A percentile compares a stretch with the other conserved stretches of the same genome.
Evolutionary conservation across 768 basidiomycete species (phyloP).

Genomic region (Tylopilus felleus): DNA sequence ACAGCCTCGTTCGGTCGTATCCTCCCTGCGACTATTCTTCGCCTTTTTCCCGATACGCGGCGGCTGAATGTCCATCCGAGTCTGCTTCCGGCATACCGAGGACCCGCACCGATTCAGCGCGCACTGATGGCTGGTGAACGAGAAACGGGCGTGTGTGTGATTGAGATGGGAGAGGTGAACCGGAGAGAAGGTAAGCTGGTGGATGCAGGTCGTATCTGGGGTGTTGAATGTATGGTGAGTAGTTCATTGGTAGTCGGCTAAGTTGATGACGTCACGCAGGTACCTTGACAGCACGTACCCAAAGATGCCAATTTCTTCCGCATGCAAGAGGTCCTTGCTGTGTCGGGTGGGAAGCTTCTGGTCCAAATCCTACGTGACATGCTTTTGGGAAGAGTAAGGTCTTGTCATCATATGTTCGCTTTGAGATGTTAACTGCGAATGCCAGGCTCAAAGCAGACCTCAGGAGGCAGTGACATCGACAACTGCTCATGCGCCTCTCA

Average conservation of each 20-base stretch:
- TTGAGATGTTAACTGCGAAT: not conserved
- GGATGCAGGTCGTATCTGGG: conserved; percentile 77
- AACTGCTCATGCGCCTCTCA: conserved; percentile 48
- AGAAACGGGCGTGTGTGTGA: conserved; percentile 78
- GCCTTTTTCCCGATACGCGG: conserved; percentile 53
- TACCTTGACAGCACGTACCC: conserved; percentile 46
- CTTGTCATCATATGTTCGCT: not conserved
- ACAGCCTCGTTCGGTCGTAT: conserved; percentile 93
- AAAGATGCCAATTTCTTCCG: conserved; percentile 47
- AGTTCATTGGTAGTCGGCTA: not conserved
- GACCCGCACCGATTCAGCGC: conserved; percentile 88
- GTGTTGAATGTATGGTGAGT: conserved; percentile 49
- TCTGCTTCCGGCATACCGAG: conserved; percentile 81
- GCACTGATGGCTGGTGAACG: conserved; percentile 63
- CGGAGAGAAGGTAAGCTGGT: conserved; percentile 54
- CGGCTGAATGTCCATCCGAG: conserved; percentile 90
- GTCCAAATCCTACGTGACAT: conserved; percentile 69
- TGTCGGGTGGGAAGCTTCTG: conserved; percentile 64
- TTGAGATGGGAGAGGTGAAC: conserved; percentile 62
- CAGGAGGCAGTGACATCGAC: conserved; percentile 38
- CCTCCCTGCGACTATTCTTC: conserved; percentile 58
- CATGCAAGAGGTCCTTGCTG: conserved; percentile 58
- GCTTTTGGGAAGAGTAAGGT: conserved; percentile 49
- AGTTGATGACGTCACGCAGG: not conserved
- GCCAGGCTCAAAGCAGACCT: conserved; percentile 46